phyloP scores from a whole-genome alignment of 352 stramenopile genomes.

The Globisporangium nodosum region DNA sequence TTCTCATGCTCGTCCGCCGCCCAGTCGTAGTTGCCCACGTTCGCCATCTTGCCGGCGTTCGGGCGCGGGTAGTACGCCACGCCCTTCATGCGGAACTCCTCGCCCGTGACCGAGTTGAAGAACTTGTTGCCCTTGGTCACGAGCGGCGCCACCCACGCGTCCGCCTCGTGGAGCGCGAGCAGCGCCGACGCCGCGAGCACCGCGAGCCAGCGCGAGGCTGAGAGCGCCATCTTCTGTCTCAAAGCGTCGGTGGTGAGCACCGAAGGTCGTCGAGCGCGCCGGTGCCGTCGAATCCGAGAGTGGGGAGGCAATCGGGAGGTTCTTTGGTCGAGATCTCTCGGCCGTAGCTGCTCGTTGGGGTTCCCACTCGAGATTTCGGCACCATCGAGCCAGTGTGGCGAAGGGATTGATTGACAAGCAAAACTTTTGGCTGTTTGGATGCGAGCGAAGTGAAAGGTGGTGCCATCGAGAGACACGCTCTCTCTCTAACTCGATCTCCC shows the following conservation, averaged over 20 bases:
- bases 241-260: too few species aligned
- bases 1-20: constrained; percentile 47
- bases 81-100: constrained; percentile 67
- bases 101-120: constrained; percentile 60
- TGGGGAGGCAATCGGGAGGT: too few species aligned
- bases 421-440: not conserved
- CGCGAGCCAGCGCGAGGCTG: not conserved
- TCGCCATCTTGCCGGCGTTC: constrained; percentile 44
- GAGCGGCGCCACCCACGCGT: constrained; percentile 49
- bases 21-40: constrained; percentile 61
- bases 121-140: constrained; percentile 77
- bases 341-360: not conserved
- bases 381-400: not conserved
- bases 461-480: too few species aligned
- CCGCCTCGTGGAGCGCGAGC: constrained; percentile 17
- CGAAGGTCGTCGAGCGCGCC: too few species aligned
- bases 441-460: too few species aligned
- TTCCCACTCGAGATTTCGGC: not conserved
- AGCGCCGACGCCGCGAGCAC: not conserved
- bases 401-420: not conserved
- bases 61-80: constrained; percentile 69
- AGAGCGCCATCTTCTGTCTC: too few species aligned
- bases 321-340: too few species aligned
- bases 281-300: too few species aligned
- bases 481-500: too few species aligned